Evolutionary conservation across 805 yeast genomes (phyloP).

Genomic region (Crinitomyces ghanaensis): DNA sequence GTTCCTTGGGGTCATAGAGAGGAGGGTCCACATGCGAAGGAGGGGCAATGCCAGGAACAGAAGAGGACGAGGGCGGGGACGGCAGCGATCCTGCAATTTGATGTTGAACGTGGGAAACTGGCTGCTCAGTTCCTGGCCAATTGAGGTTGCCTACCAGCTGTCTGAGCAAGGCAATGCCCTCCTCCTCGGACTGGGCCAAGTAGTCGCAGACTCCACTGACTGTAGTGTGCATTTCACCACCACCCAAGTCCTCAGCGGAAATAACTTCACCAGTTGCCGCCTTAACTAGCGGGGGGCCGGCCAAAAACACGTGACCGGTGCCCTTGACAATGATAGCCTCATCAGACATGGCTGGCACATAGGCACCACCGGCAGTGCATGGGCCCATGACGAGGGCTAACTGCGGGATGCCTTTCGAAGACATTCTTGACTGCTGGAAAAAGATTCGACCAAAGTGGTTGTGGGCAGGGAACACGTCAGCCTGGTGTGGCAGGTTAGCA

Average conservation of each 20-base stretch:
- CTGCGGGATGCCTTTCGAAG: slow-evolving; percentile 23
- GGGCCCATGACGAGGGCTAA: slow-evolving; percentile 25
- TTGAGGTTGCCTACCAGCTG: slow-evolving; percentile 19
- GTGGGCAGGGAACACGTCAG: slow-evolving; percentile 26
- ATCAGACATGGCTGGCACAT: slow-evolving; percentile 27
- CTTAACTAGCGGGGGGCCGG: slow-evolving; percentile 26
- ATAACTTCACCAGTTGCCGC: slow-evolving; percentile 27
- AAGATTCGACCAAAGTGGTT: slow-evolving; percentile 26
- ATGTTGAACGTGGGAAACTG: slow-evolving; percentile 1
- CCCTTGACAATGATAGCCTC: slow-evolving; percentile 25
- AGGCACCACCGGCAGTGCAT: slow-evolving; percentile 28
- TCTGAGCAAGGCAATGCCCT: slow-evolving; percentile 22
- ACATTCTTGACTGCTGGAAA: slow-evolving; percentile 24
- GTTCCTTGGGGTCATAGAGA: slow-evolving; percentile 20
- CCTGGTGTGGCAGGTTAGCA: slow-evolving; percentile 26
- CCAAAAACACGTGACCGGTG: slow-evolving; percentile 24
- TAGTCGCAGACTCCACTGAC: slow-evolving; percentile 24
- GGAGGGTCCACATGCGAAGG: slow-evolving; percentile 18
- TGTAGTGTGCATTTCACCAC: slow-evolving; percentile 24
- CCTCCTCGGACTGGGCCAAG: slow-evolving; percentile 21
- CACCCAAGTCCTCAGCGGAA: slow-evolving; percentile 23
- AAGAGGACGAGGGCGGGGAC: slow-evolving; percentile 2
- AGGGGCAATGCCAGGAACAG: slow-evolving; percentile 2
- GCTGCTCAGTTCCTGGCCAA: slow-evolving; percentile 1
- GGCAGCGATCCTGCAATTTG: slow-evolving; percentile 1